Evolutionary conservation across 345 rosid species (phyloP), one percentile per base, ranked within the genome.

Genomic region (Gossypium longicalyx): DNA sequence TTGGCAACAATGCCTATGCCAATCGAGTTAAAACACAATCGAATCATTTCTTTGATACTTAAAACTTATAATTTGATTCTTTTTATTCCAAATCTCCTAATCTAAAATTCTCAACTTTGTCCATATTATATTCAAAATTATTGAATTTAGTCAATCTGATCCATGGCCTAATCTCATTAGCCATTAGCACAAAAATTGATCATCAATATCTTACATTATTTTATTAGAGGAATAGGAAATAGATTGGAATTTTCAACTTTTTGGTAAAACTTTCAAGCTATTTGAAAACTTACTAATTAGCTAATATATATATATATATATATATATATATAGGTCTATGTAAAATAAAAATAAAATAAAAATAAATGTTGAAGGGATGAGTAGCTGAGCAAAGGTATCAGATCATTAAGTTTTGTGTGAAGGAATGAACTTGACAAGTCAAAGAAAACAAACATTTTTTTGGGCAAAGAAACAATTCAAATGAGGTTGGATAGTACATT

Each of bases 401-500:
- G 11, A 22, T 44, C 56, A 53, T 19, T 3, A 54, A 54, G 61
- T n/a, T 71, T 22, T 60, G 41, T 48, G 41, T 44, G 67, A 72
- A 72, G 23, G 13, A 23, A 62, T 61, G 20, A 47, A 49, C 25
- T 59, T 27, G 57, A 27, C 68, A 51, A 58, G 70, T 74, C 41
- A 34, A 34, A 34, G 43, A 74, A 51, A 22, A 44, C 41, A 62
- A 62, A 12, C 43, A 11, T 12, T 52, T 64, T 62, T 62, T 49
- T 43, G 71, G 70, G 61, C 20, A 38, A 49, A 41, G 3, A 52
- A 74, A 34, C 60, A 59, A 47, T 45, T 48, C 27, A 61, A 73
- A 59, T 47, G 61, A 41, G 76, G 53, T 38, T 72, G 72, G 73
- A 45, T 73, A 9, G 41, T 72, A 60, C 63, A 58, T 47, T 70